Evolutionary conservation across 1,284 basidiomycete genomes (phyloP), one percentile per base, ranked within the genome.

Genomic region (Heliocybe sulcata): DNA sequence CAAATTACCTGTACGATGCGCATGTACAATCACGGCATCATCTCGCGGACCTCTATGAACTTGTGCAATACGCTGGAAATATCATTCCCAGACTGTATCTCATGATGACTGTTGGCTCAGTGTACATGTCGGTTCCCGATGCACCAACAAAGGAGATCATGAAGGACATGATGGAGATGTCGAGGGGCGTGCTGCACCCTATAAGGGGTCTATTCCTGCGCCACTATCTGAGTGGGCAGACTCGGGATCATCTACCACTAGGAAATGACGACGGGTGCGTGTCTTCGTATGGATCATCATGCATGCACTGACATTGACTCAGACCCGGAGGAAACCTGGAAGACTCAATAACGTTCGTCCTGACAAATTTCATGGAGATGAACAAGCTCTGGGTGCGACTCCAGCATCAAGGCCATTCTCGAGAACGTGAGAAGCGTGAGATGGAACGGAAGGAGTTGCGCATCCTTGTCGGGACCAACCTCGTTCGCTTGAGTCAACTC

Each of bases 101-200:
- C 65, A 97, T 97, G 94, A 96, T 98, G 64, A 97, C 95, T 25
- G 94, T 98, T 56, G 95, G 94, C 56, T 92, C 94, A 1, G 94
- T 98, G 20, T 97, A 96, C 77, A 97, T 97, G 94, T 94, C 92
- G 20, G 87, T 97, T 47, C 85, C 92, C 1, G 94, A 96, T 55
- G 93, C 94, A 6, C 94, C 94, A 4, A 86, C 97, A 56, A 95
- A 94, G 77, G 94, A 98, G 74, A 93, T 98, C 61, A 98, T 97
- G 94, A 97, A 96, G 79, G 94, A 98, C 72, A 96, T 98, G 94
- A 90, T 98, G 85, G 94, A 98, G 70, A 98, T 98, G 94, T 93
- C 92, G 27, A 79, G 94, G 35, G 94, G 95, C 57, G 92, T 97
- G 3, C 79, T 98, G 61, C 93, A 97, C 69, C 94, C 94, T 16